Evolutionary conservation across 108 stramenopile genomes (phyloP).

Genomic region (Schizochytrium sp.): DNA sequence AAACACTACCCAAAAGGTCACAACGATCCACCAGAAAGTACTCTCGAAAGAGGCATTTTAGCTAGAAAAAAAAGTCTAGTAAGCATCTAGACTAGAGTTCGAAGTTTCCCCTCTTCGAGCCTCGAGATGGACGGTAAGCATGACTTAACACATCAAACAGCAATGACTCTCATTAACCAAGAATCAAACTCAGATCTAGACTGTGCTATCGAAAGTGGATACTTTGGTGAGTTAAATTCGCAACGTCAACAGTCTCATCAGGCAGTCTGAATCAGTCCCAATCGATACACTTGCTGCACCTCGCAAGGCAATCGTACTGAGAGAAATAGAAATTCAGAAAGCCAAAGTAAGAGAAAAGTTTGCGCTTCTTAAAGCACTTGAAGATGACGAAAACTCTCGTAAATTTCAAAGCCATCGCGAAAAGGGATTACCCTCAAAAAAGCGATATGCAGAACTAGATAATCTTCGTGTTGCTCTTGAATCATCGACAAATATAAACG

Average conservation of each 20-base stretch:
- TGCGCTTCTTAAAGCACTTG: conserved; percentile 16
- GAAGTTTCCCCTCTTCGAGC: too few species aligned
- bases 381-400: neutral
- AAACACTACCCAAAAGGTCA: too few species aligned
- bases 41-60: too few species aligned
- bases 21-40: too few species aligned
- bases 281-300: neutral
- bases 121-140: too few species aligned
- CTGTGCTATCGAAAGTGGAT: too few species aligned
- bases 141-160: too few species aligned
- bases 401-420: neutral
- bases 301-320: neutral
- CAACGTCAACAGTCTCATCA: neutral
- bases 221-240: neutral
- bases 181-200: too few species aligned
- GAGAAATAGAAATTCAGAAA: conserved; percentile 16
- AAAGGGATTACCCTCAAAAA: neutral
- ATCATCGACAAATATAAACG: neutral
- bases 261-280: neutral
- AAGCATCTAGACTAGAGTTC: too few species aligned
- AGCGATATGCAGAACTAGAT: neutral
- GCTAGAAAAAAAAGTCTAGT: too few species aligned
- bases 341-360: conserved; percentile 5
- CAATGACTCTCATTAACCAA: too few species aligned
- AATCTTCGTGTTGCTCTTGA: neutral